Evolutionary conservation across 768 basidiomycete genomes (phyloP).

Genomic region (Collybia nuda): DNA sequence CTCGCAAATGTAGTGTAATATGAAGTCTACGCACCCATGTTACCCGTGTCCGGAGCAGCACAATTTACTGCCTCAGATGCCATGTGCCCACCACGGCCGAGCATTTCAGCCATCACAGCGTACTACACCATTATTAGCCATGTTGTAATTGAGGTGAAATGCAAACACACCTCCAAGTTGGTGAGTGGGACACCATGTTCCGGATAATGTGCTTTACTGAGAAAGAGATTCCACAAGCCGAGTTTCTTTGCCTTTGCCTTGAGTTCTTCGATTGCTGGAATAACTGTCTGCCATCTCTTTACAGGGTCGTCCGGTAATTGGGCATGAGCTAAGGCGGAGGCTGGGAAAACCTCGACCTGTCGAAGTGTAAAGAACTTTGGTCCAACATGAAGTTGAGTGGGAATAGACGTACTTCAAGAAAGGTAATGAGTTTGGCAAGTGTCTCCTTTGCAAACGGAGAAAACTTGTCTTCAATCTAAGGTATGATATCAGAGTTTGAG

Average conservation of each 20-base stretch:
- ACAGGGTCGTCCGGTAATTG: constrained; percentile 78
- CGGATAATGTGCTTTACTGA: constrained; percentile 93
- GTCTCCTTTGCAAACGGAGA: constrained; percentile 87
- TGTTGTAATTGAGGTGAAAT: background rate
- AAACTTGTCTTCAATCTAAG: constrained; percentile 88
- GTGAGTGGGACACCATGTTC: constrained; percentile 85
- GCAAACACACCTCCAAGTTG: constrained; percentile 78
- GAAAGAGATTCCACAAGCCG: constrained; percentile 97
- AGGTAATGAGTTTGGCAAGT: constrained; percentile 78
- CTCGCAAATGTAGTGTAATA: background rate
- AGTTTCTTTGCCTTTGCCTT: constrained; percentile 85
- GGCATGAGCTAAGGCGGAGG: constrained; percentile 70
- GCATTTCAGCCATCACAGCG: constrained; percentile 94
- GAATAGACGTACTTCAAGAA: constrained; percentile 65
- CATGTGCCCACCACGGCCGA: constrained; percentile 80
- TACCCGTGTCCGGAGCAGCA: constrained; percentile 95
- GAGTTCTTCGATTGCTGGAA: constrained; percentile 79
- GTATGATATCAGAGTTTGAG: background rate
- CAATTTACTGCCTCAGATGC: constrained; percentile 91
- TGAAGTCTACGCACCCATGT: constrained; percentile 72
- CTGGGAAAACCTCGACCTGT: constrained; percentile 88
- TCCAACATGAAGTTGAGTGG: background rate
- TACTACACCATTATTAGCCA: constrained; percentile 51
- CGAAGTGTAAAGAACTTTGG: too few relatives aligned
- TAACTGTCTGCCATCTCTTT: constrained; percentile 81